Percentiles rank a stretch among this genome's conserved stretches.
These are phyloP conservation scores for Lasiosphaeria ovina DNA, from an alignment of 495 filamentous ascomycete species.

Conservation along the genomic window DNA sequence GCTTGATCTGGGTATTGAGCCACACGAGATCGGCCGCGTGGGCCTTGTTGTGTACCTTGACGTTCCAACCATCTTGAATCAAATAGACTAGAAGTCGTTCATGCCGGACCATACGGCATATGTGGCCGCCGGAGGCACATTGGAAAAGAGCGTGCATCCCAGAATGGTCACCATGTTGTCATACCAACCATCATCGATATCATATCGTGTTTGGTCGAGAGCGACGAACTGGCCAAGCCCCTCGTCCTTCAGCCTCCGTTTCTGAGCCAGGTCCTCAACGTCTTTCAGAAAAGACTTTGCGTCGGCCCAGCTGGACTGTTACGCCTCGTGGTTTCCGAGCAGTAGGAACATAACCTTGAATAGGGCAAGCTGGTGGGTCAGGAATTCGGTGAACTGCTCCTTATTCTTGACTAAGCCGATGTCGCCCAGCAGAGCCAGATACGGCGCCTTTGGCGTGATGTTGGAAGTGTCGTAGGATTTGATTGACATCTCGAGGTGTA, in stretches of 20 bases:
- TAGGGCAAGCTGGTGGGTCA: conserved; percentile 42
- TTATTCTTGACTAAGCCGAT: conserved; percentile 45
- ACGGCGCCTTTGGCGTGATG: conserved; percentile 44
- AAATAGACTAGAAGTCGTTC: conserved; percentile 53
- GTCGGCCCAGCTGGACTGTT: conserved; percentile 40
- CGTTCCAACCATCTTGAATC: conserved; percentile 43
- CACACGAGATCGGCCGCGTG: conserved; percentile 47
- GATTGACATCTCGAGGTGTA: conserved; percentile 49
- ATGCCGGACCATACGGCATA: conserved; percentile 33
- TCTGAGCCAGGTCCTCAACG: too few species aligned
- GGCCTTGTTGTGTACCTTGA: conserved; percentile 41
- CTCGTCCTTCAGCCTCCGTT: not conserved
- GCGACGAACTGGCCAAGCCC: conserved; percentile 44
- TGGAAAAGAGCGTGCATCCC: conserved; percentile 43
- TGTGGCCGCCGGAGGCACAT: conserved; percentile 28
- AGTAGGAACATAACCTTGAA: conserved; percentile 53
- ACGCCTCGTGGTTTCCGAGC: conserved; percentile 59
- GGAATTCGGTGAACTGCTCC: conserved; percentile 41
- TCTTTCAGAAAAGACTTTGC: too few species aligned
- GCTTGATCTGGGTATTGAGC: conserved; percentile 48
- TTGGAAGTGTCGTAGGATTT: conserved; percentile 47
- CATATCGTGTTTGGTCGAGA: conserved; percentile 34
- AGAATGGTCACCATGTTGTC: conserved; percentile 28
- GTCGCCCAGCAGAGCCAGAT: conserved; percentile 57
- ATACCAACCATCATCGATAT: conserved; percentile 38